Conservation (phyloP, 768 basidiomycete species). For the Amanita molliuscula region DNA sequence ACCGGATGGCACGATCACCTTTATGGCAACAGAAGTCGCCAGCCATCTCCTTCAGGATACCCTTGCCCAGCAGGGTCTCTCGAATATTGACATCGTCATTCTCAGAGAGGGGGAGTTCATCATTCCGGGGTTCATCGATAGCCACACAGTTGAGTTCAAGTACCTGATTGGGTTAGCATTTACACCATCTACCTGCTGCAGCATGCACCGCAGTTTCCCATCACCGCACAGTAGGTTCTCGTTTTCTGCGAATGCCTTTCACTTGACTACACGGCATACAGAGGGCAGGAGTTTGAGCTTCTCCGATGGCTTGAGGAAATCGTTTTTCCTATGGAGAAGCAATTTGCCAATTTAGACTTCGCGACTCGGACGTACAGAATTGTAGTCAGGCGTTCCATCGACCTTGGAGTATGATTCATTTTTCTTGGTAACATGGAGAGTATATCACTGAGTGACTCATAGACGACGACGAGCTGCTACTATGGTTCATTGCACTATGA, state of each 20-base stretch:
- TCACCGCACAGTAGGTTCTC: conserved; percentile 45
- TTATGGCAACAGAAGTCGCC: conserved; percentile 55
- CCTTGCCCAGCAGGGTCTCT: conserved; percentile 39
- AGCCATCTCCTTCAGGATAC: conserved; percentile 35
- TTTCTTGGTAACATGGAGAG: conserved; percentile 4
- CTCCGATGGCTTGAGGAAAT: conserved; percentile 79
- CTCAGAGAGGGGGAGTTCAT: conserved; percentile 54
- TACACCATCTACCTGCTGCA: conserved; percentile 14
- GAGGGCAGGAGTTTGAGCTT: conserved; percentile 79
- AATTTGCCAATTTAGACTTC: conserved; percentile 59
- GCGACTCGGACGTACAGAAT: conserved; percentile 58
- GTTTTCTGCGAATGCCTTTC: neutral
- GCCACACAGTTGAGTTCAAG: conserved; percentile 62
- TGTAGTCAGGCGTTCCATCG: conserved; percentile 62
- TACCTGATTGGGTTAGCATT: neutral
- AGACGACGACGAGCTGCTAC: conserved; percentile 95
- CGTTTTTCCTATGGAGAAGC: conserved; percentile 84
- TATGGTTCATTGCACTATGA: conserved; percentile 78
- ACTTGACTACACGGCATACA: conserved; percentile 3
- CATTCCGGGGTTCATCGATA: conserved; percentile 86
- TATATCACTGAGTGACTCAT: neutral
- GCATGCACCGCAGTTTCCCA: conserved; percentile 79
- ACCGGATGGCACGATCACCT: conserved; percentile 43
- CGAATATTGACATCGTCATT: conserved; percentile 30
- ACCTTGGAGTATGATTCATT: conserved; percentile 55